phyloP scores from a whole-genome alignment of 805 yeast genomes.

The Lachancea thermotolerans region DNA sequence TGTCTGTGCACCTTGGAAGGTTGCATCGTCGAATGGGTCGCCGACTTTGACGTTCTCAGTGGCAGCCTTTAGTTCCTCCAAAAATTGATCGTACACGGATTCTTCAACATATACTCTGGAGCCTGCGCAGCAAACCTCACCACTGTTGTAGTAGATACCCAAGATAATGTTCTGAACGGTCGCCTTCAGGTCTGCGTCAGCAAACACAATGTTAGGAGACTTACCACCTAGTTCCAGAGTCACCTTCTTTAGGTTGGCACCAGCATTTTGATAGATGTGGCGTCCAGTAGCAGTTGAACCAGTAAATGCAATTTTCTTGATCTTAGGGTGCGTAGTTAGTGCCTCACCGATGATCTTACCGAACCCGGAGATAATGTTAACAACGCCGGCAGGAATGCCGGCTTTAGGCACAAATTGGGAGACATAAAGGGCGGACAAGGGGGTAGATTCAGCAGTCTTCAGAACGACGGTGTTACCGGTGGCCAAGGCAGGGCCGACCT shows the following conservation, averaged over 20 bases:
- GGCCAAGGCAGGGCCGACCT: conserved; percentile 86
- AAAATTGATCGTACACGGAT: conserved; percentile 68
- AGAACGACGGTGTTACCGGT: conserved; percentile 84
- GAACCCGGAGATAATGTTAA: conserved; percentile 79
- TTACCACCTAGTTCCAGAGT: conserved; percentile 96
- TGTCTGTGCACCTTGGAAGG: conserved; percentile 90
- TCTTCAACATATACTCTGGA: conserved; percentile 88
- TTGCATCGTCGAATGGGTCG: conserved; percentile 71
- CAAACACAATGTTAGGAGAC: conserved; percentile 84
- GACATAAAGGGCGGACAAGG: conserved; percentile 76
- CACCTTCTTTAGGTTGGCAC: conserved; percentile 78
- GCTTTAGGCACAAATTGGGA: conserved; percentile 67
- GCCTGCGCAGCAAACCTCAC: conserved; percentile 95
- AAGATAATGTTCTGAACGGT: conserved; percentile 69
- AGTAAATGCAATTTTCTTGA: conserved; percentile 89
- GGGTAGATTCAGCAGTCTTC: conserved; percentile 90
- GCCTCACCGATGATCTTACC: conserved; percentile 83
- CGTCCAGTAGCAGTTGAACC: conserved; percentile 93
- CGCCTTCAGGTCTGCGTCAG: conserved; percentile 73
- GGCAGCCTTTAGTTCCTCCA: conserved; percentile 49
- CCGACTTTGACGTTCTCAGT: conserved; percentile 63
- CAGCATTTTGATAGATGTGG: conserved; percentile 71
- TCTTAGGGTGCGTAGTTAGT: conserved; percentile 66
- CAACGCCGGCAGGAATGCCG: conserved; percentile 87
- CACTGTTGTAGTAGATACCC: conserved; percentile 90